Percentiles rank a stretch among this genome's conserved stretches.
Conservation (phyloP, 495 filamentous ascomycete genomes). For the Neurospora terricola region DNA sequence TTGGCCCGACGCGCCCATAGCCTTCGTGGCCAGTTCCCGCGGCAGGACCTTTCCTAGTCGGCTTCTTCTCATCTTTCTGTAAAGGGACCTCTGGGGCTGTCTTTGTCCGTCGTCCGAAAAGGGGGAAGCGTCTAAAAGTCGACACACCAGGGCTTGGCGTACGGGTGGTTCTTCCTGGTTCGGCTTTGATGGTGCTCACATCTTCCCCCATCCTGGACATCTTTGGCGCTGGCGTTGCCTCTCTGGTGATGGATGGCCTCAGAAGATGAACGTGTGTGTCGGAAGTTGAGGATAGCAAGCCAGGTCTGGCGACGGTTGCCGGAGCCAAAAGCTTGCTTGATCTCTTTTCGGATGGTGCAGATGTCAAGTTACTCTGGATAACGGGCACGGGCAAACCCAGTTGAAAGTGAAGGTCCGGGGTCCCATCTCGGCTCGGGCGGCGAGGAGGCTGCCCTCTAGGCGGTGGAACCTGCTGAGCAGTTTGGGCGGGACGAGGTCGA, state of each 20-base stretch:
- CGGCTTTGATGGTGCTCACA: constrained; percentile 18
- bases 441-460: constrained; percentile 36
- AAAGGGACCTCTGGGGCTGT: constrained; percentile 42
- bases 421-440: constrained; percentile 75
- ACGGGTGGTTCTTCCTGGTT: constrained; percentile 22
- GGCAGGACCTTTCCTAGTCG: constrained; percentile 65
- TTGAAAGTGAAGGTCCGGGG: constrained; percentile 50
- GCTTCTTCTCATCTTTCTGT: constrained; percentile 45
- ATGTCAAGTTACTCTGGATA: constrained; percentile 66
- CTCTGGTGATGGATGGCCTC: constrained; percentile 24
- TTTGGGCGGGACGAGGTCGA: constrained; percentile 16
- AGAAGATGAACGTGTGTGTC: constrained; percentile 15
- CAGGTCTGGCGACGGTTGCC: constrained; percentile 19
- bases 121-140: constrained; percentile 51
- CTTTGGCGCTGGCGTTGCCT: constrained; percentile 29
- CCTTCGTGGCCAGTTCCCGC: constrained; percentile 96
- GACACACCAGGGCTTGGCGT: constrained; percentile 41
- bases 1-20: constrained; percentile 63
- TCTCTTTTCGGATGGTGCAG: constrained; percentile 34
- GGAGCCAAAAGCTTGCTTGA: constrained; percentile 30
- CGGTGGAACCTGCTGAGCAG: constrained; percentile 18
- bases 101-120: constrained; percentile 69
- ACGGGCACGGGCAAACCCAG: constrained; percentile 52
- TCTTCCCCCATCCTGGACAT: constrained; percentile 14
- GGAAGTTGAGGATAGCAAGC: constrained; percentile 19